Conservation (phyloP, 306 rosid genomes). For the Betula pendula region DNA sequence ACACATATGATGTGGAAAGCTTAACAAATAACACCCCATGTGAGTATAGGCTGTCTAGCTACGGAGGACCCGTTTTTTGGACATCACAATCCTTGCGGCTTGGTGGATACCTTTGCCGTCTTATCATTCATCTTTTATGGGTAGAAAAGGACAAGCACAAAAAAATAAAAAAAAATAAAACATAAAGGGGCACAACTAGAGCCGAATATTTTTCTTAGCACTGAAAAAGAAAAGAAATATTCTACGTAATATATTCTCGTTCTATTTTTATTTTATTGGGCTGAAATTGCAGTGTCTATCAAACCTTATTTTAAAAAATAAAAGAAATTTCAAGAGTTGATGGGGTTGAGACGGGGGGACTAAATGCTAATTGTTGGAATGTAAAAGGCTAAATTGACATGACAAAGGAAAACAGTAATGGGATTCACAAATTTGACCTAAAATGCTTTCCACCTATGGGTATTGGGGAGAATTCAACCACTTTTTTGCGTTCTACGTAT, state of each 20-base stretch:
- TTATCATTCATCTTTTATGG: conserved; percentile 31
- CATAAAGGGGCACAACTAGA: conserved; percentile 15
- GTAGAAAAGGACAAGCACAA: conserved; percentile 24
- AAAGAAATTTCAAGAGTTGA: too few species aligned
- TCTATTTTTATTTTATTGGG: too few species aligned
- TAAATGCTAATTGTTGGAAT: too few species aligned
- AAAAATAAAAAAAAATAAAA: not conserved
- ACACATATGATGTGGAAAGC: conserved; percentile 46
- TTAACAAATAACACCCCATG: conserved; percentile 47
- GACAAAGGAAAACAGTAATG: not conserved
- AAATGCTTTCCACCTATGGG: not conserved
- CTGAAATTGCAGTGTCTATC: too few species aligned
- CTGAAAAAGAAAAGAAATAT: too few species aligned
- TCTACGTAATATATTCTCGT: too few species aligned
- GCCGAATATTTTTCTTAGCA: conserved; percentile 22
- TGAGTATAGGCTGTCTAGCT: conserved; percentile 40
- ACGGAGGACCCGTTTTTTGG: conserved; percentile 46
- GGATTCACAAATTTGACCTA: not conserved
- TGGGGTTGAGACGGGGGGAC: too few species aligned
- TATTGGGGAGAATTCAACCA: not conserved
- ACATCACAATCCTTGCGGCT: conserved; percentile 37
- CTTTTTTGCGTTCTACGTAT: not conserved
- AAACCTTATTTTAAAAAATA: too few species aligned
- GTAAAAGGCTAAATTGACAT: not conserved
- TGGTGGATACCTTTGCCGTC: conserved; percentile 24